These are phyloP conservation scores for Cucurbita moschata DNA, from an alignment of 306 rosid genomes.

Conservation along the genomic window DNA sequence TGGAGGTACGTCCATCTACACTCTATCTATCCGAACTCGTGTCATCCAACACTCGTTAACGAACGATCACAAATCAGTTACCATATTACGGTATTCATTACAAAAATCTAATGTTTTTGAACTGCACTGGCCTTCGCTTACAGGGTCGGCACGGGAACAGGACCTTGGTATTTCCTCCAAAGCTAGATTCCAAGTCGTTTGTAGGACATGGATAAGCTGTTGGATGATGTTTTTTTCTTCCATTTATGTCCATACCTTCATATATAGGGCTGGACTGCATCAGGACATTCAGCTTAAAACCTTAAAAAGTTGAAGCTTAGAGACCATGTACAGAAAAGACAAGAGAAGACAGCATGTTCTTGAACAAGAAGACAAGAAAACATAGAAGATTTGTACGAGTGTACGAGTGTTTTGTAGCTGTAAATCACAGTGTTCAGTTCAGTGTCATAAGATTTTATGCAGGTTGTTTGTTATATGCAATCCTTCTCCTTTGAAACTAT, in stretches of 20 bases:
- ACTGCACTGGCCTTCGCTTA: neutral
- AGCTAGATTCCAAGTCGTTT: neutral
- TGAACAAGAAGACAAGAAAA: neutral
- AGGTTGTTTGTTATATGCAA: neutral
- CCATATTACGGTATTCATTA: neutral
- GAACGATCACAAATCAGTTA: neutral
- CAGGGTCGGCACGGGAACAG: constrained; percentile 95
- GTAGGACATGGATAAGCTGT: neutral
- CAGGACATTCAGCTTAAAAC: neutral
- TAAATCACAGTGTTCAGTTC: neutral
- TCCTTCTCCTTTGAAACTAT: neutral
- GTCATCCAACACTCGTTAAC: neutral
- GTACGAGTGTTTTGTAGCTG: neutral
- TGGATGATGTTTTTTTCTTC: neutral
- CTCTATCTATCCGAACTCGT: neutral
- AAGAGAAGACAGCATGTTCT: neutral
- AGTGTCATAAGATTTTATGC: neutral
- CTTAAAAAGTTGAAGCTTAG: neutral
- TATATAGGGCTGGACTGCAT: neutral
- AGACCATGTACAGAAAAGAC: neutral
- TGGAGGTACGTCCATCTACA: constrained; percentile 40
- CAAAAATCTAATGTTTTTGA: neutral
- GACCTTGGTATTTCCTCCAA: constrained; percentile 81
- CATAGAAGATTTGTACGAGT: neutral
- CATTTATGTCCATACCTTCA: neutral